Evolutionary conservation across 2,329 filamentous ascomycete species (phyloP).

Genomic region (Aspergillus hiratsukae): DNA sequence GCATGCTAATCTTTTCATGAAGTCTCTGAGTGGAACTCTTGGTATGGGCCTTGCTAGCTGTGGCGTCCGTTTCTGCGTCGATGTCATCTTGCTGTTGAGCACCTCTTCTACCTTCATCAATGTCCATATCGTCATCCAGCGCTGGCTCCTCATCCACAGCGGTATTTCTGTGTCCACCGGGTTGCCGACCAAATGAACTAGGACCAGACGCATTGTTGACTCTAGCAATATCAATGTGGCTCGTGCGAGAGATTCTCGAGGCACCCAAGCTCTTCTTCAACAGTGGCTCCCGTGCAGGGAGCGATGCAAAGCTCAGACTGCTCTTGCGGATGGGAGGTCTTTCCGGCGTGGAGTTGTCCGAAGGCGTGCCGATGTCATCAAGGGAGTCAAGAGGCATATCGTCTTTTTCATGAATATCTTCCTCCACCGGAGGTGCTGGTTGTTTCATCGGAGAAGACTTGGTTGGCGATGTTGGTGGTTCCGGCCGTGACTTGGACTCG

Average conservation of each 20-base stretch:
- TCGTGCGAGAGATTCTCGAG: conserved; percentile 66
- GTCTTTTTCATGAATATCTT: conserved; percentile 24
- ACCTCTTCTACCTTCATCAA: conserved; percentile 54
- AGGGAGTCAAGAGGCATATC: conserved; percentile 34
- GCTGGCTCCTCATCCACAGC: conserved; percentile 41
- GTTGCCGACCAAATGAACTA: conserved; percentile 69
- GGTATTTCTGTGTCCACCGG: conserved; percentile 53
- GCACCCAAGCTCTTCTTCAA: conserved; percentile 77
- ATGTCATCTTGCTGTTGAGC: conserved; percentile 28
- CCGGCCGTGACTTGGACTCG: conserved; percentile 5
- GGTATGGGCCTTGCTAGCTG: conserved; percentile 60
- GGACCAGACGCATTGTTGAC: conserved; percentile 47
- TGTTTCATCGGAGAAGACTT: conserved; percentile 11
- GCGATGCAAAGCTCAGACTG: conserved; percentile 87
- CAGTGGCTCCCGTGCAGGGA: conserved; percentile 86
- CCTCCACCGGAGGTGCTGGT: conserved; percentile 10
- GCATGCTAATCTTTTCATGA: conserved; percentile 84
- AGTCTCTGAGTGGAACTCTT: conserved; percentile 92
- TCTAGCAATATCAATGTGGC: conserved; percentile 65
- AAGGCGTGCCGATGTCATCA: conserved; percentile 46
- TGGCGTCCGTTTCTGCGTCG: conserved; percentile 47
- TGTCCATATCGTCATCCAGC: conserved; percentile 44
- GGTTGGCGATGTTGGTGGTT: conserved; percentile 11
- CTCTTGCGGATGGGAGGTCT: conserved; percentile 80
- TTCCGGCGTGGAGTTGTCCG: conserved; percentile 45